A percentile compares a stretch with the other conserved stretches of the same genome.
These are phyloP conservation scores for Pseudoscleropodium purum DNA, from an alignment of 225 moss, liverwort and hornwort species.

Conservation along the genomic window DNA sequence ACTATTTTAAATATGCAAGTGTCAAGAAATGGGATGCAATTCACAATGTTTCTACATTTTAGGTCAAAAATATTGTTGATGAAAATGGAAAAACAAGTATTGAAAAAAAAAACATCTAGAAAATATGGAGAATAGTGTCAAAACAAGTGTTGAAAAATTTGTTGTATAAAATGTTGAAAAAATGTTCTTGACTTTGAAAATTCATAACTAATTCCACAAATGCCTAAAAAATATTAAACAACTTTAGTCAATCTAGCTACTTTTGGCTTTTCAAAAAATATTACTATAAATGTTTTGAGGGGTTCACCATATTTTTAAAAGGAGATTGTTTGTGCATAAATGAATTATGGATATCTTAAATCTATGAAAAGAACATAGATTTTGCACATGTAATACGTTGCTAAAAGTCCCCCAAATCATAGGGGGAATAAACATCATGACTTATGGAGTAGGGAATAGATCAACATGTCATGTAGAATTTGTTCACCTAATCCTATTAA, in stretches of 20 bases:
- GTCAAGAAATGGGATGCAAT: too few relatives aligned
- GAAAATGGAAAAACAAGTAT: too few relatives aligned
- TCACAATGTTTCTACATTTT: too few relatives aligned
- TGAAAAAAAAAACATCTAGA: too few relatives aligned
- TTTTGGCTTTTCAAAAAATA: background rate
- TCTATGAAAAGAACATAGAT: background rate
- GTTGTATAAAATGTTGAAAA: too few relatives aligned
- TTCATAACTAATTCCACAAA: background rate
- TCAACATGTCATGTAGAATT: background rate
- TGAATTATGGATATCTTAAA: background rate
- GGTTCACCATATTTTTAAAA: background rate
- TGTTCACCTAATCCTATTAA: fast-evolving
- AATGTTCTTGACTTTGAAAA: background rate
- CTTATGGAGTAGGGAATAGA: background rate
- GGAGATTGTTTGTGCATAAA: fast-evolving
- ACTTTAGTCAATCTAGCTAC: background rate
- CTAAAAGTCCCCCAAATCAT: background rate
- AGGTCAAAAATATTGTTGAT: too few relatives aligned
- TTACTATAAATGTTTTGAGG: background rate
- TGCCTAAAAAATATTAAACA: background rate
- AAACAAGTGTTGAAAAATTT: too few relatives aligned
- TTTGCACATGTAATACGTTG: background rate
- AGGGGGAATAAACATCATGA: background rate
- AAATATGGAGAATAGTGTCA: too few relatives aligned
- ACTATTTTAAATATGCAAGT: too few relatives aligned